These are phyloP conservation scores for Zymoseptoria crescenta DNA, from an alignment of 2,329 filamentous ascomycete species.

Conservation along the genomic window DNA sequence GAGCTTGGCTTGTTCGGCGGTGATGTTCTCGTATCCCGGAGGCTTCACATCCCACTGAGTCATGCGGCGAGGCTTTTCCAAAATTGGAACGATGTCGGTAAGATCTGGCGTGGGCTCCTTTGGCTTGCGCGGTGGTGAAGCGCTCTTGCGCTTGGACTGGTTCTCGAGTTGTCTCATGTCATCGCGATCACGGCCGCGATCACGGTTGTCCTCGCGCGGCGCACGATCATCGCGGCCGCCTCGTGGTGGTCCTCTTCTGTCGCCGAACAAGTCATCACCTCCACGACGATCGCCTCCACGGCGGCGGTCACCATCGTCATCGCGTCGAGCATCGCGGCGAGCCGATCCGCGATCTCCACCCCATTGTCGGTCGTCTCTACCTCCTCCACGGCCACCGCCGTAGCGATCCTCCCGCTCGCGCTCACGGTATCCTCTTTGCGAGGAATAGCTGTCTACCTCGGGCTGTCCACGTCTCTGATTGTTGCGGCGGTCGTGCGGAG, in stretches of 20 bases:
- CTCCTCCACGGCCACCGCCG: slow-evolving; percentile 43
- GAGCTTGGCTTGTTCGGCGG: slow-evolving; percentile 94
- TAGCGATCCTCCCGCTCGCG: slow-evolving; percentile 92
- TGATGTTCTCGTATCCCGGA: slow-evolving; percentile 94
- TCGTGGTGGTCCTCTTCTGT: slow-evolving; percentile 20
- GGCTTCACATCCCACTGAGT: slow-evolving; percentile 99
- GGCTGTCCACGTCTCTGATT: slow-evolving; percentile 29
- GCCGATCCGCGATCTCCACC: slow-evolving; percentile 64
- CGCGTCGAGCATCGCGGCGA: slow-evolving; percentile 52
- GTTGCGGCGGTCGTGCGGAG: slow-evolving; percentile 57
- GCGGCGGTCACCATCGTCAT: slow-evolving; percentile 47
- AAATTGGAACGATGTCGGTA: slow-evolving; percentile 72
- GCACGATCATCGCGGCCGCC: slow-evolving; percentile 40
- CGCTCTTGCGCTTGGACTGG: slow-evolving; percentile 55
- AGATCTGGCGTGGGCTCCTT: slow-evolving; percentile 94
- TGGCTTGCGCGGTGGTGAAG: slow-evolving; percentile 76
- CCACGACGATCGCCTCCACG: slow-evolving; percentile 40
- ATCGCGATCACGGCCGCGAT: slow-evolving; percentile 32
- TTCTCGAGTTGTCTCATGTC: slow-evolving; percentile 29
- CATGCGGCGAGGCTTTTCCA: slow-evolving; percentile 81
- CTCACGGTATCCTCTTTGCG: slow-evolving; percentile 85
- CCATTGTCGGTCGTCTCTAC: slow-evolving; percentile 49
- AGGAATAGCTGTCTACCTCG: slow-evolving; percentile 80
- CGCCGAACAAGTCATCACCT: slow-evolving; percentile 30
- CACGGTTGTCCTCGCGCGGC: slow-evolving; percentile 29